Base-by-base conservation (phyloP, 805 yeast species). In the Lipomyces sp. region DNA sequence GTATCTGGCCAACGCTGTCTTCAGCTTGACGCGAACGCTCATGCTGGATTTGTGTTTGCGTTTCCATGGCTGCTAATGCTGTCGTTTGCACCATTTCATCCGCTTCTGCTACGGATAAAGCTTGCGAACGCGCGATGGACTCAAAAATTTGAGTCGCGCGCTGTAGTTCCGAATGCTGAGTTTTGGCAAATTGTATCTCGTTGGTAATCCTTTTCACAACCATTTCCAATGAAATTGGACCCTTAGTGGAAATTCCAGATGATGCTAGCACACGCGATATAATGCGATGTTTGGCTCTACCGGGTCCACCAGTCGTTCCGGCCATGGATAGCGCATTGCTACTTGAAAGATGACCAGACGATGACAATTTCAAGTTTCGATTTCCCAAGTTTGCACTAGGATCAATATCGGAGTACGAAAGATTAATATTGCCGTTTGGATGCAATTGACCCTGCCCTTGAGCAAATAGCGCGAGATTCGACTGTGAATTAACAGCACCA, bases 151-250 rank as follows among this genome's bases (percentile, higher is more conserved):
- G 33, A 2, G 69, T 57, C 10, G 70, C 69, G n/a, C 63, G 64
- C 60, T 63, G 62, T 15, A 70, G 48, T 13, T 70, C 69, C 30
- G 54, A 30, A 13, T 35, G 33, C 55, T 70, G 72, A 2, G 65
- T 63, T 42, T 57, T 56, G 10, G 70, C 66, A 29, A 59, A 45
- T 50, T 63, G 62, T 13, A 70, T 59, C 50, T 70, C 72, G 37
- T 59, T 67, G 33, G 30, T 37, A 15, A 70, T 53, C 51, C 64
- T 69, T 34, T 57, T 63, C 13, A 70, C 54, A 35, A 66, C 57
- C 71, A 70, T 64, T 15, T 68, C 69, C 39, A 70, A 50, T 11
- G 70, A 65, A 29, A 70, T 60, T 7, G 71, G 71, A 3, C 71
- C 69, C 58, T 69, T 68, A 2, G 64, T 18, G 2, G 57, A 53